Evolutionary conservation across 257 asterid species (phyloP).

Genomic region (Parsonsia alboflavescens): DNA sequence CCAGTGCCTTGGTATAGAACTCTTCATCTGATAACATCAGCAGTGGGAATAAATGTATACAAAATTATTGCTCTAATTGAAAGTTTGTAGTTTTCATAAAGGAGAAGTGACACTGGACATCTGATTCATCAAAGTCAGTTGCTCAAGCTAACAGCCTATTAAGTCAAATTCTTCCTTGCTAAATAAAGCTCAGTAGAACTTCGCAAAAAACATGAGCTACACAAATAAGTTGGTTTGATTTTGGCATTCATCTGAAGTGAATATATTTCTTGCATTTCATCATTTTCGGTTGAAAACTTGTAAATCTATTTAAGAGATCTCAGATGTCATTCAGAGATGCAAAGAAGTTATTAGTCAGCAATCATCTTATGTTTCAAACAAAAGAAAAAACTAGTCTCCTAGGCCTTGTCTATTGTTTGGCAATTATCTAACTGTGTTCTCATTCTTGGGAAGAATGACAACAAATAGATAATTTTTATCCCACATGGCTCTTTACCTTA

Average conservation of each 20-base stretch:
- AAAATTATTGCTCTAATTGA: not conserved
- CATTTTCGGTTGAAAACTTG: not conserved
- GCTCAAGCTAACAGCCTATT: not conserved
- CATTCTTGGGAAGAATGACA: not conserved
- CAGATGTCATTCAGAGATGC: not conserved
- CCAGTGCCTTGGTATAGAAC: not conserved
- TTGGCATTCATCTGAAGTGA: not conserved
- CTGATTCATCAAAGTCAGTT: not conserved
- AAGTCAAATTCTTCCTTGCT: not conserved
- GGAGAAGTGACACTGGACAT: not conserved
- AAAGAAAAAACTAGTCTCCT: not conserved
- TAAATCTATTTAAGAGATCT: not conserved
- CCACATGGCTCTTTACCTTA: not conserved
- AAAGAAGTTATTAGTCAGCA: not conserved
- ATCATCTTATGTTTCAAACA: not conserved
- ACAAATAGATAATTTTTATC: not conserved
- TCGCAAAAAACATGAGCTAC: not conserved
- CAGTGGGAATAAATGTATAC: not conserved
- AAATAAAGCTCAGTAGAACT: not conserved
- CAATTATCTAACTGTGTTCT: not conserved
- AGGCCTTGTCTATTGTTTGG: not conserved
- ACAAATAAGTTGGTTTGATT: not conserved
- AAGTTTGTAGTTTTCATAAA: too few species aligned
- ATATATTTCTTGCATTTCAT: not conserved
- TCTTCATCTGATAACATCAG: not conserved